These are phyloP conservation scores for Cenococcum geophilum DNA, from an alignment of 495 filamentous ascomycete species.

Conservation along the genomic window DNA sequence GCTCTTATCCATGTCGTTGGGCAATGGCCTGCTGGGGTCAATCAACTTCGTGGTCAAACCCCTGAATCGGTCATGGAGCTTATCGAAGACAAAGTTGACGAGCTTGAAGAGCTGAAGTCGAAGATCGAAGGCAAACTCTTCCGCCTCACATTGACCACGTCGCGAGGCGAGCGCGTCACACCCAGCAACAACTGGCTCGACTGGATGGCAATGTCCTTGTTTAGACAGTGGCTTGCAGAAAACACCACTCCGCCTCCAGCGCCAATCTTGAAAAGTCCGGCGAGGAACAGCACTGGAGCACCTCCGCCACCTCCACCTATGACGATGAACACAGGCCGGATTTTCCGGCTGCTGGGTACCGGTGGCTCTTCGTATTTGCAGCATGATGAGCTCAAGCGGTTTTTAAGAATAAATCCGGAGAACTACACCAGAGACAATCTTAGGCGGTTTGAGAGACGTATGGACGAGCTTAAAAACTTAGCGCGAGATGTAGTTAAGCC, in stretches of 20 bases:
- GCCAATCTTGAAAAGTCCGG: constrained; percentile 33
- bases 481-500: constrained; percentile 79
- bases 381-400: constrained; percentile 83
- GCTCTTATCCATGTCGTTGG: constrained; percentile 87
- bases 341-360: constrained; percentile 65
- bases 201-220: constrained; percentile 79
- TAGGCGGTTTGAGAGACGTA: constrained; percentile 71
- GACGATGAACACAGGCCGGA: constrained; percentile 52
- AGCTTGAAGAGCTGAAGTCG: constrained; percentile 59
- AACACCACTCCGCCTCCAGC: constrained; percentile 66
- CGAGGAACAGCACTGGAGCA: constrained; percentile 17
- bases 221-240: constrained; percentile 85
- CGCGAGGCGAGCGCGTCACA: constrained; percentile 69
- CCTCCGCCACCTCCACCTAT: constrained; percentile 29
- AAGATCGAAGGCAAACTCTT: constrained; percentile 71
- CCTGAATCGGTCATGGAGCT: constrained; percentile 72
- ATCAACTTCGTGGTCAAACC: constrained; percentile 64
- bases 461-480: constrained; percentile 79
- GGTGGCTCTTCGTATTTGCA: constrained; percentile 58
- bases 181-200: constrained; percentile 73
- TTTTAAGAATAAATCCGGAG: constrained; percentile 68
- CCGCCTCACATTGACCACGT: constrained; percentile 70
- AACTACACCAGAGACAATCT: constrained; percentile 68
- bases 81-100: constrained; percentile 82
- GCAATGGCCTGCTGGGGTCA: constrained; percentile 75